Conservation (phyloP, 495 filamentous ascomycete species). For the Penicillium desertorum region DNA sequence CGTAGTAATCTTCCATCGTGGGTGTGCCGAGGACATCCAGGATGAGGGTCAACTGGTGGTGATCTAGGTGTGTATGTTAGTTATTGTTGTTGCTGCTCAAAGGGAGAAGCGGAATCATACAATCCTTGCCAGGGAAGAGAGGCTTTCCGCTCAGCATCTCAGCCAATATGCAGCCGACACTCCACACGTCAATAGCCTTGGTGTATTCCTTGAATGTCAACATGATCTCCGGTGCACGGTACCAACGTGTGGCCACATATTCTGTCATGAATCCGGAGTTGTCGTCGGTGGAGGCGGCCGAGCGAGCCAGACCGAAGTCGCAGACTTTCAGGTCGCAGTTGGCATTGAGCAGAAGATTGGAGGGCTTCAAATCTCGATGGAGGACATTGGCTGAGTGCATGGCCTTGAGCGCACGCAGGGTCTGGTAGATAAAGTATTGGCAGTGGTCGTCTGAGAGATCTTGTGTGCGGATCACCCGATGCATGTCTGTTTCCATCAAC, state of each 20-base stretch:
- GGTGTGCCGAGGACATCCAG: constrained; percentile 97
- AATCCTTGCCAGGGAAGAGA: constrained; percentile 98
- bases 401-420: constrained; percentile 93
- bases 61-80: constrained; percentile 57
- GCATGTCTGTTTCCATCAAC: constrained; percentile 99
- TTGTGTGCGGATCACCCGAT: constrained; percentile 97
- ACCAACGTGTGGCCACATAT: constrained; percentile 99
- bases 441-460: constrained; percentile 98
- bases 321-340: constrained; percentile 99
- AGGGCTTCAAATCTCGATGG: constrained; percentile 96
- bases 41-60: constrained; percentile 97
- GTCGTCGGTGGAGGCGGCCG: constrained; percentile 89
- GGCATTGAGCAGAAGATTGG: constrained; percentile 93
- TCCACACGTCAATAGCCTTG: constrained; percentile 99
- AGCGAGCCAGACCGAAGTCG: constrained; percentile 95
- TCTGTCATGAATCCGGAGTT: constrained; percentile 99
- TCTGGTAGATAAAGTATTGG: constrained; percentile 99
- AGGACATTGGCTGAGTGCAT: constrained; percentile 99
- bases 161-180: constrained; percentile 97
- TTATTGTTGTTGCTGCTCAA: not conserved
- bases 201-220: constrained; percentile 99
- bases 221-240: constrained; percentile 99
- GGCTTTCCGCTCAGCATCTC: constrained; percentile 99
- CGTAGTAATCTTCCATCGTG: constrained; percentile 99
- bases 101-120: constrained; percentile 52